Evolutionary conservation across 2,329 filamentous ascomycete species (phyloP).

Genomic region (Microcyclospora pomicola): DNA sequence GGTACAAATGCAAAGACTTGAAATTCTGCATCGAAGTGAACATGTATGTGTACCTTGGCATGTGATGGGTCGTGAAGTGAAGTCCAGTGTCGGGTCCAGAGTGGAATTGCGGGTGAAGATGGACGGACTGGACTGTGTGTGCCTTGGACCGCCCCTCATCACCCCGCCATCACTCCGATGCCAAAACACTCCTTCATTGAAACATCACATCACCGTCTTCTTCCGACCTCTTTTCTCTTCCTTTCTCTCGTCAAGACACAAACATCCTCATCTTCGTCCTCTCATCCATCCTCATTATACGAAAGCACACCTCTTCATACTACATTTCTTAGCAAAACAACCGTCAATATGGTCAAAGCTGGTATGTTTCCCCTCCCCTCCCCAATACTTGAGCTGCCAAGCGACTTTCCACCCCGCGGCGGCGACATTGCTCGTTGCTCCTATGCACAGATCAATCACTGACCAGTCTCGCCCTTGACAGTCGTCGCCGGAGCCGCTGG

Average conservation of each 20-base stretch:
- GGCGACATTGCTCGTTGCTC: no score
- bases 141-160: no score
- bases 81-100: no score
- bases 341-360: conserved; percentile 18
- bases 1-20: no score
- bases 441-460: background rate
- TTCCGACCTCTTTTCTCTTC: background rate
- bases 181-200: background rate
- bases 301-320: background rate
- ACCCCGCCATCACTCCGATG: background rate
- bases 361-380: conserved; percentile 7
- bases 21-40: no score
- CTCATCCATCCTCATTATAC: conserved; percentile 1
- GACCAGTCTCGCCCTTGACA: conserved; percentile 13
- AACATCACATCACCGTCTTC: background rate
- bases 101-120: no score
- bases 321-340: conserved; percentile 3
- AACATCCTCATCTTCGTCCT: conserved; percentile 1
- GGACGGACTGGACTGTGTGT: no score
- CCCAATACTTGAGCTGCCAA: conserved; percentile 1
- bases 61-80: no score
- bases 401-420: conserved; percentile 1
- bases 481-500: conserved; percentile 89
- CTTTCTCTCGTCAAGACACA: background rate
- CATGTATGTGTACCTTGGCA: no score